Evolutionary conservation across 2,329 filamentous ascomycete species (phyloP).

Genomic region (Ophiostoma sp.): DNA sequence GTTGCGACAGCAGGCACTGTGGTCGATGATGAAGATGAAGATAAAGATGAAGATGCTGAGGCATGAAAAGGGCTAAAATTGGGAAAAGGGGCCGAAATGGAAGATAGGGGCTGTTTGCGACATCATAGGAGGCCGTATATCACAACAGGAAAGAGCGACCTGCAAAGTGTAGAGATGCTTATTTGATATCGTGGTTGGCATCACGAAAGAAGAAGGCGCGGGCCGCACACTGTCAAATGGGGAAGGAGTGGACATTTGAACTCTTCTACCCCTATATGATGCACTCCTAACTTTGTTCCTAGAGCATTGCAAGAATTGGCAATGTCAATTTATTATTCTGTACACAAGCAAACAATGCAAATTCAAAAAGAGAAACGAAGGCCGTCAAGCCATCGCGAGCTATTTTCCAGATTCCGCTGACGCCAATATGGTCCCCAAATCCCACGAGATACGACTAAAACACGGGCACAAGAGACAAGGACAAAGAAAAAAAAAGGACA

Average conservation of each 20-base stretch:
- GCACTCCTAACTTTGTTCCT: not conserved
- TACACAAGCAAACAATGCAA: not conserved
- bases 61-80: no score
- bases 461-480: not conserved
- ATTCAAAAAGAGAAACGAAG: not conserved
- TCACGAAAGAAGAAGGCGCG: slow-evolving; percentile 3
- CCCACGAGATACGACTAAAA: slow-evolving; percentile 10
- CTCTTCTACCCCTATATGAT: not conserved
- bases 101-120: not conserved
- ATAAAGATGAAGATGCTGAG: not conserved
- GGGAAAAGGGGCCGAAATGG: not conserved
- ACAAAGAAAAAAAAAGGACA: not conserved
- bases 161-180: not conserved
- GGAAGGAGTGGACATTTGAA: not conserved
- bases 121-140: not conserved
- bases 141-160: slow-evolving; percentile 15
- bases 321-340: not conserved
- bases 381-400: not conserved
- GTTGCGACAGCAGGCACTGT: not conserved
- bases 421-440: slow-evolving; percentile 22
- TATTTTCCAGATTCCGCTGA: slow-evolving; percentile 22
- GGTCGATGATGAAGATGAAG: not conserved
- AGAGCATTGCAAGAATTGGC: not conserved
- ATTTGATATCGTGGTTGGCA: not conserved
- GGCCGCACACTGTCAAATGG: not conserved